Percentiles rank a stretch among this genome's conserved stretches.
Evolutionary conservation across 257 asterid genomes (phyloP).

Genomic region (Gentiana dahurica): DNA sequence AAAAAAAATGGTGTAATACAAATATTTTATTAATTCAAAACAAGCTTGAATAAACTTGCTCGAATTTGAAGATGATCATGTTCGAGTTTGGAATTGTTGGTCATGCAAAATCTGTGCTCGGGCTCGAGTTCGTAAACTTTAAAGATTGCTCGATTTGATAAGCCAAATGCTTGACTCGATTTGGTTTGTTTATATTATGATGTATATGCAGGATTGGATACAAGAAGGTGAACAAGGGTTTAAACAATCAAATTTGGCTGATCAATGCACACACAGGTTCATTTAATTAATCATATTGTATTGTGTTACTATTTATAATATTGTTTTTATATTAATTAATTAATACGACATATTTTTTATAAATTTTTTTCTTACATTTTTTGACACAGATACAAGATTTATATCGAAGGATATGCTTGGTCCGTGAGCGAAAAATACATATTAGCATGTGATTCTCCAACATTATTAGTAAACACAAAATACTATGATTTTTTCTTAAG

Average conservation of each 20-base stretch:
- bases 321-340: too few species aligned
- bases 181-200: neutral
- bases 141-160: too few species aligned
- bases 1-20: too few species aligned
- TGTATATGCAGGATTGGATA: slow-evolving; percentile 19
- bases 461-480: slow-evolving; percentile 17
- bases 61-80: too few species aligned
- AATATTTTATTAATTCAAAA: too few species aligned
- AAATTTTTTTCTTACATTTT: neutral
- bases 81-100: too few species aligned
- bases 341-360: neutral
- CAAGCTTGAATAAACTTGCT: too few species aligned
- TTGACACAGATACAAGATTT: slow-evolving; percentile 20
- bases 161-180: too few species aligned
- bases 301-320: neutral
- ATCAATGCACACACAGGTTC: slow-evolving; percentile 21
- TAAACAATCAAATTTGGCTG: slow-evolving; percentile 17
- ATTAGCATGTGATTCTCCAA: slow-evolving; percentile 23
- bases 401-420: slow-evolving; percentile 27
- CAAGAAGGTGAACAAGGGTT: slow-evolving; percentile 16
- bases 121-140: too few species aligned
- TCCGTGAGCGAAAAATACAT: slow-evolving; percentile 28
- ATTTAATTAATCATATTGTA: neutral
- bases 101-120: too few species aligned
- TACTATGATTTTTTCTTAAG: slow-evolving; percentile 28